These are phyloP conservation scores for Trypanosoma vivax DNA, from an alignment of 208 protist genomes.

Conservation along the genomic window DNA sequence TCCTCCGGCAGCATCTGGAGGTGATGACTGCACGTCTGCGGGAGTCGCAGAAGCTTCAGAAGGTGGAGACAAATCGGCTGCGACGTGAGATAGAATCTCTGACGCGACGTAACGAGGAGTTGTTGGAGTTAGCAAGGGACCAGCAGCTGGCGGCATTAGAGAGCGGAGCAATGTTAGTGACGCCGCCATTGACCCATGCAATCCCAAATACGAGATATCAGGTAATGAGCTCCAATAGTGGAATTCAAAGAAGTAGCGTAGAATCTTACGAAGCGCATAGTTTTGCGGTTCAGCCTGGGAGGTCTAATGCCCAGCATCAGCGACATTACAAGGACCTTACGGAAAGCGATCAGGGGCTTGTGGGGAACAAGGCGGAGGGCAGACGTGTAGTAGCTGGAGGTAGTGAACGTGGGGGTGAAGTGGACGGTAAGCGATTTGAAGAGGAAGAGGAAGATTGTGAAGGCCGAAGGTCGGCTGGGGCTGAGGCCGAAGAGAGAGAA, in stretches of 20 bases:
- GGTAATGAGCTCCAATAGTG: neutral
- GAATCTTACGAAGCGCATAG: neutral
- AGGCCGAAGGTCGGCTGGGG: neutral
- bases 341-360: slow-evolving; percentile 5
- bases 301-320: neutral
- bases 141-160: slow-evolving; percentile 50
- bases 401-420: neutral
- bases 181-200: slow-evolving; percentile 3
- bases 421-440: slow-evolving; percentile 6
- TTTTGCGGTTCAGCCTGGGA: neutral
- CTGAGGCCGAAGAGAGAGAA: neutral
- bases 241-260: neutral
- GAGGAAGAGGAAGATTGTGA: slow-evolving; percentile 10
- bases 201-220: neutral
- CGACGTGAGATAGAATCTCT: slow-evolving; percentile 81
- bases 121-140: slow-evolving; percentile 72
- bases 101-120: slow-evolving; percentile 68
- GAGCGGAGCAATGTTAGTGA: slow-evolving; percentile 2
- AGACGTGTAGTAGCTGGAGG: neutral
- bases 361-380: neutral
- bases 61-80: slow-evolving; percentile 65
- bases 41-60: slow-evolving; percentile 56
- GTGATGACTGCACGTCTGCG: slow-evolving; percentile 64
- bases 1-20: slow-evolving; percentile 71
- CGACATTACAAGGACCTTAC: slow-evolving; percentile 1